Evolutionary conservation across 1,139 yeast genomes (phyloP).

Genomic region (Kurtzmaniella quercitrusa): DNA sequence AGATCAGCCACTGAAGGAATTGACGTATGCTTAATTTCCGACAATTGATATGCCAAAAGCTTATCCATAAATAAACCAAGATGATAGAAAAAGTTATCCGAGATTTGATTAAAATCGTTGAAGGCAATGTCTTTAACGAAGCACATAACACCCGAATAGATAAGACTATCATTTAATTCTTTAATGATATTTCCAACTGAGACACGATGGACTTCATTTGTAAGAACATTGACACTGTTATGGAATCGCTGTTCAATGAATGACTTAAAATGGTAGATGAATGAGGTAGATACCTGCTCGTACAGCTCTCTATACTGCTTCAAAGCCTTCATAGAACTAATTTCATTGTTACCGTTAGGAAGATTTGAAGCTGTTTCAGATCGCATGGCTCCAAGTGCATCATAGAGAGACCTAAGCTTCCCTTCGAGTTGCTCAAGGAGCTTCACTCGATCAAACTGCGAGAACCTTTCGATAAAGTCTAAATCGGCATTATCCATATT

Average conservation of each 20-base stretch:
- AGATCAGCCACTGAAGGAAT: conserved; percentile 8
- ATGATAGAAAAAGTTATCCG: conserved; percentile 20
- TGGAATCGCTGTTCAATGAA: conserved; percentile 45
- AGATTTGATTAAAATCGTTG: conserved; percentile 26
- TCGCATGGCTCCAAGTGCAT: conserved; percentile 59
- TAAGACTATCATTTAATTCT: conserved; percentile 42
- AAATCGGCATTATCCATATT: conserved; percentile 59
- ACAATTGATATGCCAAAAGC: conserved; percentile 21
- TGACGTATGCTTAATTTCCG: conserved; percentile 16
- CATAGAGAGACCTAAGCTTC: conserved; percentile 55
- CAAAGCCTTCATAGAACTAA: conserved; percentile 71
- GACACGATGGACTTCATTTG: conserved; percentile 19
- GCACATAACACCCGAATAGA: conserved; percentile 58
- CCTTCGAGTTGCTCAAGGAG: conserved; percentile 50
- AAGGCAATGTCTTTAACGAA: conserved; percentile 60
- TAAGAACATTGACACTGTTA: conserved; percentile 26
- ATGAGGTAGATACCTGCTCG: conserved; percentile 52
- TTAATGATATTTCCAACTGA: conserved; percentile 21
- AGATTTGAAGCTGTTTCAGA: conserved; percentile 35
- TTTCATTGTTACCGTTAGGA: conserved; percentile 32
- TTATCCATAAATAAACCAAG: conserved; percentile 27
- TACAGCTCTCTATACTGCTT: conserved; percentile 62
- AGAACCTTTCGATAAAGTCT: conserved; percentile 40
- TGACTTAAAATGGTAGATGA: conserved; percentile 44
- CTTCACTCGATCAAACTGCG: conserved; percentile 45